Base-by-base conservation (phyloP, 805 yeast species). In the Candida mattraensis region DNA sequence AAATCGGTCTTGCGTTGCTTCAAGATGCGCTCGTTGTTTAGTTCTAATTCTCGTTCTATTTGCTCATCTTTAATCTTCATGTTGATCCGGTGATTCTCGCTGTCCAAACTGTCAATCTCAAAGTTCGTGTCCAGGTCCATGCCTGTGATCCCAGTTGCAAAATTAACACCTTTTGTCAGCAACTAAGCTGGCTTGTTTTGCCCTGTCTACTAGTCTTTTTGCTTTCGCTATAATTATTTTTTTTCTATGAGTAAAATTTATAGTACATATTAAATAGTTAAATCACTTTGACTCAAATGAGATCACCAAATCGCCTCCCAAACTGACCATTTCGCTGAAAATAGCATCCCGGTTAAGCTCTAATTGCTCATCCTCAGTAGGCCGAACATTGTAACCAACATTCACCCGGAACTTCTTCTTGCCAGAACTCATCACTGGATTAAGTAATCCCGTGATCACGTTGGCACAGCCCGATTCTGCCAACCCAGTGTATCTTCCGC, bases 371-470 rank as follows among this genome's bases (percentile, higher is more conserved):
- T 53, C 69, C 21, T 68, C 73, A 4, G 69, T 58, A 1, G 95
- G 94, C 53, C 74, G 70, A 38, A 81, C 70, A 50, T 87, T 81
- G 51, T 77, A 81, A 10, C 89, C 94, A 41, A 84, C 58, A 45
- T 83, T 86, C 15, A 83, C 95, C 50, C 82, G 80, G 66, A 87
- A 88, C 58, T 80, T 84, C 54, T 77, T 74, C 42, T 75, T 74
- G 13, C 68, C 63, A 42, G 75, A 60, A 24, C 74, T 71, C 3
- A 55, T 26, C 4, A 72, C 60, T 2, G 96, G 95, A 34, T 83
- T 78, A 65, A 91, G 80, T 30, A 93, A 63, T 2, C 97, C 97
- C 15, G 89, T 74, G 32, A 91, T 75, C 6, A 82, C 80, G 48
- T 79, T 78, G 11, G 43, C 34, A 3, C 36, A 42, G 7, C 81